A percentile compares a stretch with the other conserved stretches of the same genome.
phyloP scores from a whole-genome alignment of 163 green algal species.

The Scenedesmus sp. region DNA sequence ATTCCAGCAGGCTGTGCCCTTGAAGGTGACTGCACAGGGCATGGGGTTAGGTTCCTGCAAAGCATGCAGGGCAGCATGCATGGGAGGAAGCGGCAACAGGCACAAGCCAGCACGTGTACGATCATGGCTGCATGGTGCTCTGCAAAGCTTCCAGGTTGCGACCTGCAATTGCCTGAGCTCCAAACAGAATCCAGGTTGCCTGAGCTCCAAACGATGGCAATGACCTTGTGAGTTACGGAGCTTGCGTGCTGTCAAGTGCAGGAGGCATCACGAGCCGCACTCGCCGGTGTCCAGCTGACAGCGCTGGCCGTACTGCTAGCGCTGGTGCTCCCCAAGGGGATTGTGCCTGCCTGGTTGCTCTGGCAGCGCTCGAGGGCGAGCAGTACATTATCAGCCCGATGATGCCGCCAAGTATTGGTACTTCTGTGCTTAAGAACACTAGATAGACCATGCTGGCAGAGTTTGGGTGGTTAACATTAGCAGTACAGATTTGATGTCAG shows the following conservation, averaged over 20 bases:
- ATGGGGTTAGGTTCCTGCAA: constrained; percentile 77
- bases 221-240: no score
- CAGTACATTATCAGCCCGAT: constrained; percentile 58
- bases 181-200: no score
- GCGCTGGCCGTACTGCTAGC: no score
- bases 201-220: neutral
- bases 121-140: neutral
- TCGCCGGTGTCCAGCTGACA: neutral
- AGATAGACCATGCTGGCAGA: neutral
- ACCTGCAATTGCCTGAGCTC: no score
- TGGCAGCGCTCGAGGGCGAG: constrained; percentile 47
- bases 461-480: neutral
- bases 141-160: no score
- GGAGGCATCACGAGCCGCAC: neutral
- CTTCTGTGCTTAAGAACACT: constrained; percentile 50
- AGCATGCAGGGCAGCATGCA: neutral
- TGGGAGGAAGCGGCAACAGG: neutral
- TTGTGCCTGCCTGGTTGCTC: constrained; percentile 20
- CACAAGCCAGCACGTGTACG: neutral
- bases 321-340: constrained; percentile 54
- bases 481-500: neutral
- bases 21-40: constrained; percentile 70
- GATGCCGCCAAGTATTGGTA: constrained; percentile 59
- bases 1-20: constrained; percentile 70
- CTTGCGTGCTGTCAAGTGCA: no score